These are phyloP conservation scores for Geranium rotundifolium DNA, from an alignment of 345 rosid genomes.

Conservation along the genomic window DNA sequence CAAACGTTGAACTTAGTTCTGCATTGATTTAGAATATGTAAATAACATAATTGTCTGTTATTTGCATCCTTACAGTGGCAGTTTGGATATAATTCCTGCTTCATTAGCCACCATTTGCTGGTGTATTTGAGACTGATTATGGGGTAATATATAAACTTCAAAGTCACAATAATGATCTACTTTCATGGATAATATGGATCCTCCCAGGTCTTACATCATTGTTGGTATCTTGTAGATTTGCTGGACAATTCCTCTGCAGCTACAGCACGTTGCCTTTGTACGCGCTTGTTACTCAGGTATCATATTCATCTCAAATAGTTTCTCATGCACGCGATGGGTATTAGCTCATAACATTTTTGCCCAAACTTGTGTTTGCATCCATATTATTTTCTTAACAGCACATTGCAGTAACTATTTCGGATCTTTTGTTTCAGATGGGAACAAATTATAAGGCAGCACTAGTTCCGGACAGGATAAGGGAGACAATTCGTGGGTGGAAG, in stretches of 20 bases:
- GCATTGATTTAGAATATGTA: background rate
- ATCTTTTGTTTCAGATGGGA: conserved; percentile 60
- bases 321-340: too few species aligned
- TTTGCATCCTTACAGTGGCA: conserved; percentile 62
- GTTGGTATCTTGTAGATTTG: conserved; percentile 38
- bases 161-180: background rate
- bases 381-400: too few species aligned
- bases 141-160: conserved; percentile 49
- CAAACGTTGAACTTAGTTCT: too few species aligned
- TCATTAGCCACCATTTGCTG: conserved; percentile 56
- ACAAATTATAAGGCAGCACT: conserved; percentile 85
- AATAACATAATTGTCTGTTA: background rate
- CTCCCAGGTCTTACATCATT: background rate
- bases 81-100: conserved; percentile 88
- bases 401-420: too few species aligned
- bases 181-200: too few species aligned
- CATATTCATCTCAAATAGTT: background rate
- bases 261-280: conserved; percentile 92
- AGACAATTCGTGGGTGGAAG: conserved; percentile 80
- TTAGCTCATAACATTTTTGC: too few species aligned
- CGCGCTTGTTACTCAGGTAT: conserved; percentile 88
- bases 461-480: conserved; percentile 70
- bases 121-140: conserved; percentile 64
- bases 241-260: conserved; percentile 88
- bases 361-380: too few species aligned